These are phyloP conservation scores for Drosera capensis DNA, from an alignment of 148 eudicot species.

Conservation along the genomic window DNA sequence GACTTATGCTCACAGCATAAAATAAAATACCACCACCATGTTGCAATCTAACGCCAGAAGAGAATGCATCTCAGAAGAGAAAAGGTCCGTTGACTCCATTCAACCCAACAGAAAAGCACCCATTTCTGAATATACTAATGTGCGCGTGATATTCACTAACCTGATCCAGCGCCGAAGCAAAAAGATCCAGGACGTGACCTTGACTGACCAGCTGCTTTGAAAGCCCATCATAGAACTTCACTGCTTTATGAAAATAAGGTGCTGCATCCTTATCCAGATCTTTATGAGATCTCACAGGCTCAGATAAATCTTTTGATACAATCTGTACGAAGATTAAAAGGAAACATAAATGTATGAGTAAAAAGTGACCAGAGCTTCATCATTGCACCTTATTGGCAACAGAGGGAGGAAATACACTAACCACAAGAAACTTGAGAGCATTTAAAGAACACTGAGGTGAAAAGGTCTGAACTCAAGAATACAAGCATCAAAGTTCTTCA, in stretches of 20 bases:
- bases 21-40: no score
- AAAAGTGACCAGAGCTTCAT: not conserved
- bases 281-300: constrained; percentile 94
- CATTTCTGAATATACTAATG: no score
- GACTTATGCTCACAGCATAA: no score
- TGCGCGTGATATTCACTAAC: constrained; percentile 19
- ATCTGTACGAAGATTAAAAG: constrained; percentile 33
- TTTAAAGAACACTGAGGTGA: no score
- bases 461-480: no score
- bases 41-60: no score
- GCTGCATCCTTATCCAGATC: constrained; percentile 99
- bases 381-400: not conserved
- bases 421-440: no score
- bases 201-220: constrained; percentile 81
- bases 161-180: constrained; percentile 99
- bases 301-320: constrained; percentile 86
- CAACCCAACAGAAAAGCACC: not conserved
- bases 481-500: no score
- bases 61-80: not conserved
- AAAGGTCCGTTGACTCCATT: not conserved
- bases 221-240: constrained; percentile 61
- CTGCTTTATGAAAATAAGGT: constrained; percentile 83
- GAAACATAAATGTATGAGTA: not conserved
- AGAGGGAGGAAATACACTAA: no score
- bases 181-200: constrained; percentile 89